A percentile compares a stretch with the other conserved stretches of the same genome.
phyloP scores from a whole-genome alignment of 148 eudicot genomes.

The Rhododendron mucronatum region DNA sequence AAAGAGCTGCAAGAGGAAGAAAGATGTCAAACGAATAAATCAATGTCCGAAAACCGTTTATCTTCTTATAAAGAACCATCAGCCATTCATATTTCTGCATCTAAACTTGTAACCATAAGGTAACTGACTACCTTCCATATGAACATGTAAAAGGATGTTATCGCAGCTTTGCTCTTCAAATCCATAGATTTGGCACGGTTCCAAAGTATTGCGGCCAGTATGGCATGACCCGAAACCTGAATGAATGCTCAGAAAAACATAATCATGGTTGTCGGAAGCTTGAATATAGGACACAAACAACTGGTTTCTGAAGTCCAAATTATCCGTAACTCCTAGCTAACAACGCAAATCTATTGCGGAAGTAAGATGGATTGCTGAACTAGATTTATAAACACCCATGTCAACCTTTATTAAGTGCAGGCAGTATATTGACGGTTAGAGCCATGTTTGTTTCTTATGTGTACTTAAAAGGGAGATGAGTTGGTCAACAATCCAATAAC shows the following conservation, averaged over 20 bases:
- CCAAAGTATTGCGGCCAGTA: conserved; percentile 68
- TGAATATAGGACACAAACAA: neutral
- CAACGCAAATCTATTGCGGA: neutral
- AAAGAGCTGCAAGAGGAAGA: conserved; percentile 66
- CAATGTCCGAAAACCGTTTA: neutral
- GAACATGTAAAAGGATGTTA: conserved; percentile 97
- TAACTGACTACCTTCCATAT: conserved; percentile 79
- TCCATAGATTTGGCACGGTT: conserved; percentile 73
- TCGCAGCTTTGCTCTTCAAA: conserved; percentile 74
- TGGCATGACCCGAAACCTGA: conserved; percentile 77
- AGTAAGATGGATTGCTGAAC: neutral
- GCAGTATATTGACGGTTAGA: neutral
- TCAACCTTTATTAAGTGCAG: neutral
- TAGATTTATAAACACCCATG: neutral
- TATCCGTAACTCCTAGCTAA: neutral
- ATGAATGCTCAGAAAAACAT: conserved; percentile 11
- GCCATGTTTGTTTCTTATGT: neutral
- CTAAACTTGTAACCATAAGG: neutral
- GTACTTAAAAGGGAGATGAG: neutral
- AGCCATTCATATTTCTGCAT: neutral
- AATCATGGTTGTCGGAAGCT: neutral
- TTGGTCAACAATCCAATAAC: neutral
- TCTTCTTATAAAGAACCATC: neutral
- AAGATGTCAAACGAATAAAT: neutral
- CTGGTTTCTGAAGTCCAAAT: neutral